Base-by-base conservation (phyloP, 2,329 filamentous ascomycete species). In the Albophoma yamanashiensis region DNA sequence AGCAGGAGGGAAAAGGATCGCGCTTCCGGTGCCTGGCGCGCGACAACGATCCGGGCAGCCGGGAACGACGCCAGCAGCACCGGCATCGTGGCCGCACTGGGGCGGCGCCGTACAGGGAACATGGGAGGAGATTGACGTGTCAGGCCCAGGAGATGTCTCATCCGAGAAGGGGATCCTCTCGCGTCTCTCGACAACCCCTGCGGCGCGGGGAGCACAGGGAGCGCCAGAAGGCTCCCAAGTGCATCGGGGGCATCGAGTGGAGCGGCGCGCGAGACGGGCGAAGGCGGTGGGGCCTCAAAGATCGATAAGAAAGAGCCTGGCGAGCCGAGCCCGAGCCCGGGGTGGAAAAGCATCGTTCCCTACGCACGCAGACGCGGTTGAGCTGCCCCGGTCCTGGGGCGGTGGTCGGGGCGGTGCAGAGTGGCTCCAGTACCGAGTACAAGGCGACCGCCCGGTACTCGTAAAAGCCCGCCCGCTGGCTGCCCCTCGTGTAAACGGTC, bases 71-170 rank as follows among this genome's bases (percentile, higher is more conserved):
- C 55, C 55, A 56, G 27, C 31, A 43, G 53, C 36, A 25, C n/a
- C 40, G 15, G 55, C 17, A 43, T 39, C 36, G 36, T 27, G 36
- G 40, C 55, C n/a, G 36, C n/a, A 22, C 20, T 34, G 25, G 27
- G 42, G 27, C 14, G 25, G 17, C 43, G 17, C 36, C 42, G n/a
- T 20, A 57, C 56, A 58, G 55, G 53, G 36, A 62, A 63, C 57
- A 61, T 60, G 62, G 62, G 58, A 57, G 61, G 47, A 61, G 61
- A 67, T 62, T 68, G 67, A 66, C 65, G 62, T 66, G 67, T 66
- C 64, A 63, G 62, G 61, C 63, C 63, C 61, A 61, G 62, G 61
- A 60, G 40, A 52, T 68, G 67, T 69, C 68, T 69, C 64, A 67
- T 64, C 63, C 62, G 63, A 66, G 60, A 63, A 64, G 64, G 59